Evolutionary conservation across 2,329 filamentous ascomycete species (phyloP).

Genomic region (Microdochium trichocladiopsis): DNA sequence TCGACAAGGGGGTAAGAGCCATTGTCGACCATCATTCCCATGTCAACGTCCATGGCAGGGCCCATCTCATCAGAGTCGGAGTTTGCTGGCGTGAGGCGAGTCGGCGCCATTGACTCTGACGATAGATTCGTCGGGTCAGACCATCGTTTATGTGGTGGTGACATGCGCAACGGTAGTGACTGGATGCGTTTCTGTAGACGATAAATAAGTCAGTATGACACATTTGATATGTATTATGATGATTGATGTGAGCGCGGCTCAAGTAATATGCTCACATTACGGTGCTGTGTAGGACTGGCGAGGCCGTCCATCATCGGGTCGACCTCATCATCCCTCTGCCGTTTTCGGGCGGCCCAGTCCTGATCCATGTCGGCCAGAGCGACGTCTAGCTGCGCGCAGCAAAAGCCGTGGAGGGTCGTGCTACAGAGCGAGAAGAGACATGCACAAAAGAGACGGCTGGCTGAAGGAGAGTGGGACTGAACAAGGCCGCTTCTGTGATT

Average conservation of each 20-base stretch:
- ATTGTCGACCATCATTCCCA: conserved; percentile 43
- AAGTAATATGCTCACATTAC: conserved; percentile 17
- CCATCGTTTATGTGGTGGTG: conserved; percentile 30
- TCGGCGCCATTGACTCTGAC: conserved; percentile 16
- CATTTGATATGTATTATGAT: too few relatives aligned
- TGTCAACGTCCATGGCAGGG: conserved; percentile 26
- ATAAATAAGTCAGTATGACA: neutral
- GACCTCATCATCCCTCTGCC: conserved; percentile 17
- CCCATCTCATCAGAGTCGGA: conserved; percentile 29
- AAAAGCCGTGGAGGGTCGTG: neutral
- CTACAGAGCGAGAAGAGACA: neutral
- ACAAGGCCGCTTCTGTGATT: neutral
- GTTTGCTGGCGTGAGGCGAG: conserved; percentile 30
- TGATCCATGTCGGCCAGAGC: neutral
- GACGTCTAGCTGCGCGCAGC: neutral
- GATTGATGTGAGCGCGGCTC: neutral
- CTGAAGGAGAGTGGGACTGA: neutral
- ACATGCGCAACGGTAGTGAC: conserved; percentile 41
- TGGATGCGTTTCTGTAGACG: conserved; percentile 44
- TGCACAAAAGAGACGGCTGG: neutral
- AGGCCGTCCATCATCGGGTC: conserved; percentile 9
- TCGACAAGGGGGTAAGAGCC: conserved; percentile 13
- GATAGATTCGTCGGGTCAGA: conserved; percentile 18
- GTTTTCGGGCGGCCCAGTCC: conserved; percentile 13
- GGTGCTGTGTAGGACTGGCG: conserved; percentile 21